phyloP scores from a whole-genome alignment of 768 basidiomycete species.

The Hydnomerulius pinastri region DNA sequence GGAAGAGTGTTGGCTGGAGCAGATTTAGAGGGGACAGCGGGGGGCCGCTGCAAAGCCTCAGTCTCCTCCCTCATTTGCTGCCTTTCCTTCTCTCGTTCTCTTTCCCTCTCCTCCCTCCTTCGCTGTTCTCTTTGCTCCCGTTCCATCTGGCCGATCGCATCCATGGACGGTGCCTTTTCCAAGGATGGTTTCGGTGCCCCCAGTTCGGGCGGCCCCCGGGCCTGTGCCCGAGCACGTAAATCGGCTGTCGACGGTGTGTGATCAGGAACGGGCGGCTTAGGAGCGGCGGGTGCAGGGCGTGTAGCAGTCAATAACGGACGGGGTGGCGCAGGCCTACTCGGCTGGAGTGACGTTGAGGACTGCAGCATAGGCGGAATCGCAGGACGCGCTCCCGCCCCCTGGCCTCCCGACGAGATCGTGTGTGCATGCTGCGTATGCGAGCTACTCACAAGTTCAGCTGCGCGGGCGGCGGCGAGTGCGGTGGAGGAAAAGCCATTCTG shows the following conservation, averaged over 20 bases:
- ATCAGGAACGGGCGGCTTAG: conserved; percentile 43
- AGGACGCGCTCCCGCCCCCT: conserved; percentile 27
- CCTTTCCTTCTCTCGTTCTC: conserved; percentile 32
- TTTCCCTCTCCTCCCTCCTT: conserved; percentile 37
- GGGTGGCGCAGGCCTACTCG: conserved; percentile 68
- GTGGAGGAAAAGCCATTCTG: conserved; percentile 43
- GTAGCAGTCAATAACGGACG: conserved; percentile 61
- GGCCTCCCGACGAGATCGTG: conserved; percentile 39
- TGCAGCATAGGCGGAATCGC: conserved; percentile 27
- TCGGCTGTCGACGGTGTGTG: conserved; percentile 66
- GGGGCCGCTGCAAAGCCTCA: conserved; percentile 39
- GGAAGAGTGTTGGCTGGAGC: conserved; percentile 45
- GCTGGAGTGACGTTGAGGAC: conserved; percentile 44
- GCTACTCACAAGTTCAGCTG: conserved; percentile 65
- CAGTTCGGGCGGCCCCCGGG: conserved; percentile 49
- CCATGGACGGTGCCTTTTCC: conserved; percentile 43
- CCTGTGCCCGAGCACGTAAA: conserved; percentile 63
- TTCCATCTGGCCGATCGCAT: conserved; percentile 36
- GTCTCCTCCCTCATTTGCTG: conserved; percentile 25
- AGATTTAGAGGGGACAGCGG: conserved; percentile 46
- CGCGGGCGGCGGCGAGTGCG: conserved; percentile 53
- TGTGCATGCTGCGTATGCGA: conserved; percentile 42
- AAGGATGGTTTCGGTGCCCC: conserved; percentile 31
- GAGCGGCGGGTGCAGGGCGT: conserved; percentile 55
- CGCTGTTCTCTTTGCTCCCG: conserved; percentile 40